Conservation (phyloP, 306 rosid genomes). For the Pyrus pyrifolia region DNA sequence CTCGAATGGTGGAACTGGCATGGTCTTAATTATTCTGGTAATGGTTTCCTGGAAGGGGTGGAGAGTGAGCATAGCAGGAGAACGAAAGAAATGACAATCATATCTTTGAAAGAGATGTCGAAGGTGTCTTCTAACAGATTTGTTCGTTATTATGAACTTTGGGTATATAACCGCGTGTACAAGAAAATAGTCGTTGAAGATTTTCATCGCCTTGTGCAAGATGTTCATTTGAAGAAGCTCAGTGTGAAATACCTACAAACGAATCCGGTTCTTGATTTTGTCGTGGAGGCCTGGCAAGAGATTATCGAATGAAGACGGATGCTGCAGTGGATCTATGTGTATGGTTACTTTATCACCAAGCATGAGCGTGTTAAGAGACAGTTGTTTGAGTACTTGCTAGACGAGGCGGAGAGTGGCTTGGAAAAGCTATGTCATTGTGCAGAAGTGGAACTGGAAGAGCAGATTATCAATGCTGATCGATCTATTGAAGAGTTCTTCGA, state of each 20-base stretch:
- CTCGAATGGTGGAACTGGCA: constrained; percentile 47
- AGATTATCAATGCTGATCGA: neutral
- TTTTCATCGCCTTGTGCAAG: constrained; percentile 2
- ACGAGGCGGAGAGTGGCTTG: constrained; percentile 24
- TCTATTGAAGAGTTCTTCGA: neutral
- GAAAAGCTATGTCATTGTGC: constrained; percentile 18
- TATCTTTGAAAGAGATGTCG: neutral
- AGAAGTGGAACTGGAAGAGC: neutral
- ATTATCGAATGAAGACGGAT: constrained; percentile 38
- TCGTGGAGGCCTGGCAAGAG: constrained; percentile 35
- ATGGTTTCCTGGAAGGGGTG: constrained; percentile 18
- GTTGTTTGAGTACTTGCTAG: constrained; percentile 22
- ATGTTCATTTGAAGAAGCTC: constrained; percentile 18
- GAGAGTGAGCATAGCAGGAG: constrained; percentile 8
- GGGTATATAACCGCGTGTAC: constrained; percentile 30
- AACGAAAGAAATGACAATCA: constrained; percentile 14
- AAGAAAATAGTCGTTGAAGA: constrained; percentile 19
- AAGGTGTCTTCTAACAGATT: too few species aligned
- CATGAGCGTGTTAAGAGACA: constrained; percentile 9
- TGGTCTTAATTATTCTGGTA: constrained; percentile 51
- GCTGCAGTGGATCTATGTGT: constrained; percentile 44
- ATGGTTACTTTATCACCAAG: constrained; percentile 36
- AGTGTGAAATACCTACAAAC: constrained; percentile 14
- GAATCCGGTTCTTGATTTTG: constrained; percentile 17
- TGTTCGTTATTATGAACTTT: neutral